Base-by-base conservation (phyloP, 768 basidiomycete species). In the Leccinum variicolor region DNA sequence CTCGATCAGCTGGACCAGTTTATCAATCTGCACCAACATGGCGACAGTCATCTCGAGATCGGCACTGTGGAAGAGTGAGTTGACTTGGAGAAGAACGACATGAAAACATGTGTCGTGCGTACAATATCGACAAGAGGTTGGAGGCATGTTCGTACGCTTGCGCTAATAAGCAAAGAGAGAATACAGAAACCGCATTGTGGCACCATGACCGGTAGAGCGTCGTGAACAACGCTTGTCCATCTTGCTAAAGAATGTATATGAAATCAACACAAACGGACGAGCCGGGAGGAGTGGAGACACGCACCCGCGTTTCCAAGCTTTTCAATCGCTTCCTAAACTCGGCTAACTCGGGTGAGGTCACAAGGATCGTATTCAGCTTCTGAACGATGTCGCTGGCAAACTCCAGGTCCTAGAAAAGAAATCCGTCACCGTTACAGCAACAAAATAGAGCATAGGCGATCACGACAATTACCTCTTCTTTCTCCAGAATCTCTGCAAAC, bases 121-220 rank as follows among this genome's bases (percentile, higher is more conserved):
- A 94, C 96, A 99, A 98, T 58, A 97, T 98, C 60, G 92, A 88
- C 17, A 99, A 79, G 4, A 99, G 81, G 71, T 95, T 98, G 21
- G 94, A 96, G 1, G 96, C 97, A 73, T 99, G 97, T 71, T 99
- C 97, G 64, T 99, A 99, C 3, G 97, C 96, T 71, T 99, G 97
- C 6, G 97, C 97, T 25, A 99, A 80, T 28, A 99, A 80, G 71
- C 97, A 99, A 6, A 99, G 80, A 1, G 97, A 94, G 69, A 99
- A 97, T 1, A 94, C 94, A 0, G 97, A 89, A 45, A 98, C 95
- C 1, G 96, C 91, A 67, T 98, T 98, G 65, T 99, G 97, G 70
- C 94, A 98, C 97, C 97, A 99, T 19, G 94, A 98, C 19, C 93
- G 83, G 66, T 99, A 99, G 3, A 99, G 76, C 0, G 90, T 92